These are phyloP conservation scores for Candida insectalens DNA, from an alignment of 805 yeast species.

Conservation along the genomic window DNA sequence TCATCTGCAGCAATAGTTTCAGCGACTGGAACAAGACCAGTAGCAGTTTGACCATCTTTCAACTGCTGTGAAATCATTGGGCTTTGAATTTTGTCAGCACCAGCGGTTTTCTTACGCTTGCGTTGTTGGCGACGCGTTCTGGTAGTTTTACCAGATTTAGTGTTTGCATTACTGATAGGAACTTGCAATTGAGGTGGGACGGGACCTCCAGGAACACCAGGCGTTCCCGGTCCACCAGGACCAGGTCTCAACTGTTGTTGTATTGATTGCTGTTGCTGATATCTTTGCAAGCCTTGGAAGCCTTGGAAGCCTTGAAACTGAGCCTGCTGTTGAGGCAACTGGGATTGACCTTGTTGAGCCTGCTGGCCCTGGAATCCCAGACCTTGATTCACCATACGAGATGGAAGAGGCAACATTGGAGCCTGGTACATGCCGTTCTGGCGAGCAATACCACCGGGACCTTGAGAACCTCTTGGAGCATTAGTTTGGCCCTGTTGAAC, in stretches of 20 bases:
- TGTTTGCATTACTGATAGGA: not conserved
- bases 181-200: not conserved
- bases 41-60: slow-evolving; percentile 5
- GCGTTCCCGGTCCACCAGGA: not conserved
- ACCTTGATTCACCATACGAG: slow-evolving; percentile 1
- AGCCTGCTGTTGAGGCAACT: not conserved
- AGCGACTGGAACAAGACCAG: slow-evolving; percentile 28
- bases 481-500: slow-evolving; percentile 3
- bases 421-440: slow-evolving; percentile 2
- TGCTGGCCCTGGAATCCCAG: slow-evolving; percentile 2
- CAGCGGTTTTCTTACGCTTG: not conserved
- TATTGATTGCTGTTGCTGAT: too few species aligned
- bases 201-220: not conserved
- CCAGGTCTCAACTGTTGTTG: too few species aligned
- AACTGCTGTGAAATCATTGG: too few species aligned
- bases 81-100: too few species aligned
- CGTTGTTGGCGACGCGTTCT: not conserved
- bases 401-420: slow-evolving; percentile 2
- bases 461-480: too few species aligned
- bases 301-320: not conserved
- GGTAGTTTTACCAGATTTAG: not conserved
- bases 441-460: too few species aligned
- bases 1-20: slow-evolving; percentile 43
- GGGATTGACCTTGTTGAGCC: not conserved
- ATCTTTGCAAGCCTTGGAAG: not conserved